Evolutionary conservation across 176 grass and related monocot genomes (phyloP).

Genomic region (Zea mays): DNA sequence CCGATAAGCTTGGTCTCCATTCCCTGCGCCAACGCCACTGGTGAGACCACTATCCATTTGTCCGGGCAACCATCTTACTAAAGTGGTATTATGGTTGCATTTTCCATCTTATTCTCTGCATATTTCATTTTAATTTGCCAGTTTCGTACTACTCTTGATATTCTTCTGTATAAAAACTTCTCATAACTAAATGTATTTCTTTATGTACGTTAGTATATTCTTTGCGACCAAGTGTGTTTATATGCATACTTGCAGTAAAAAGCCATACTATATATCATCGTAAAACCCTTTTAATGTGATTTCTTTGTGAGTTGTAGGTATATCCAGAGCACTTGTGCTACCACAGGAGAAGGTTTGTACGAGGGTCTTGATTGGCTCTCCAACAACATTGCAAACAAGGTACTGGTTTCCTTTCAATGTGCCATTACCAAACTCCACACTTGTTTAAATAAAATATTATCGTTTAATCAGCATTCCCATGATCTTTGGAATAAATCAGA

Average conservation of each 20-base stretch:
- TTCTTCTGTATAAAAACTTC: not conserved
- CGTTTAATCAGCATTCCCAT: not conserved
- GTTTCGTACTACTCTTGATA: not conserved
- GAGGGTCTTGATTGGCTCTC: constrained; percentile 79
- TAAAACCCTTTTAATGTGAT: not conserved
- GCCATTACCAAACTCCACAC: not conserved
- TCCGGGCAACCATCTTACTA: not conserved
- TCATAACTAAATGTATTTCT: not conserved
- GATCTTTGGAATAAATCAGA: not conserved
- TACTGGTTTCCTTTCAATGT: constrained; percentile 23
- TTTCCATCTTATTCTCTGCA: not conserved
- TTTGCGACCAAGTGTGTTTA: not conserved
- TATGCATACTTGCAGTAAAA: not conserved
- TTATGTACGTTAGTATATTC: not conserved
- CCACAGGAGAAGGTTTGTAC: constrained; percentile 68
- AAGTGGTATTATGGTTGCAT: not conserved
- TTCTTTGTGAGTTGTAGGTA: constrained; percentile 44
- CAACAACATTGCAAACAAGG: constrained; percentile 77
- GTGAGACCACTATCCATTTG: constrained; percentile 28
- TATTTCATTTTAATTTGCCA: constrained; percentile 12
- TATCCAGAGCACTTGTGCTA: constrained; percentile 72
- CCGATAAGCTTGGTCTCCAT: constrained; percentile 76
- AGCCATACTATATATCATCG: not conserved
- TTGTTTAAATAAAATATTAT: not conserved
- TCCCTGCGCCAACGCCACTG: constrained; percentile 80